phyloP scores from a whole-genome alignment of 345 rosid species.

The Eucalyptus paniculata region DNA sequence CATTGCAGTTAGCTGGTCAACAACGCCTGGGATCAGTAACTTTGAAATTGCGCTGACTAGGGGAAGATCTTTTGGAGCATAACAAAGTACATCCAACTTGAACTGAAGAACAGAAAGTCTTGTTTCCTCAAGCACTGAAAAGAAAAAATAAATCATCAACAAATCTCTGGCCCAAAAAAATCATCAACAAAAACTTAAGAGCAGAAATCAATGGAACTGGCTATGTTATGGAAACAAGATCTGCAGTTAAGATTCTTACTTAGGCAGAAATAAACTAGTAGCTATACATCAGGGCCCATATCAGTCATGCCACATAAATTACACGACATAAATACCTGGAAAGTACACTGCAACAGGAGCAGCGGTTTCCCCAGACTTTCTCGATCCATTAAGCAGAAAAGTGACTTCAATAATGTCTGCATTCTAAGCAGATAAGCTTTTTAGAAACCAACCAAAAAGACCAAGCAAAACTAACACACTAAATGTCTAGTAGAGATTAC shows the following conservation, averaged over 20 bases:
- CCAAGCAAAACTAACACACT: background rate
- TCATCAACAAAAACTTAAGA: background rate
- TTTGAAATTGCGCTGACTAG: constrained; percentile 44
- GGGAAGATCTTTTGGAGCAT: constrained; percentile 61
- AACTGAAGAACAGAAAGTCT: constrained; percentile 55
- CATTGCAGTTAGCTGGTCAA: constrained; percentile 66
- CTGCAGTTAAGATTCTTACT: background rate
- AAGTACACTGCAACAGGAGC: constrained; percentile 63
- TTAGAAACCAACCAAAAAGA: constrained; percentile 3
- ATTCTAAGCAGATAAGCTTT: constrained; percentile 44
- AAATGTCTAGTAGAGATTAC: constrained; percentile 17
- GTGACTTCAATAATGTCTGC: constrained; percentile 76
- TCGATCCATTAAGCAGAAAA: constrained; percentile 54
- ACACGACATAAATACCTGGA: constrained; percentile 34
- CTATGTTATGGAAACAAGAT: background rate
- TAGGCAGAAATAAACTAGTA: background rate
- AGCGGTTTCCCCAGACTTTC: constrained; percentile 16
- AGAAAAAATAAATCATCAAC: background rate
- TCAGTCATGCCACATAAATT: background rate
- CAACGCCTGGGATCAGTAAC: constrained; percentile 61
- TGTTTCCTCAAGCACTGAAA: constrained; percentile 57
- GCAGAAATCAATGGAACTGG: background rate
- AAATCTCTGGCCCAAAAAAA: background rate
- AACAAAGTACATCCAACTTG: constrained; percentile 67
- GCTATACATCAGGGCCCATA: background rate